These are phyloP conservation scores for Platanus orientalis DNA, from an alignment of 164 flowering plant genomes.

Conservation along the genomic window DNA sequence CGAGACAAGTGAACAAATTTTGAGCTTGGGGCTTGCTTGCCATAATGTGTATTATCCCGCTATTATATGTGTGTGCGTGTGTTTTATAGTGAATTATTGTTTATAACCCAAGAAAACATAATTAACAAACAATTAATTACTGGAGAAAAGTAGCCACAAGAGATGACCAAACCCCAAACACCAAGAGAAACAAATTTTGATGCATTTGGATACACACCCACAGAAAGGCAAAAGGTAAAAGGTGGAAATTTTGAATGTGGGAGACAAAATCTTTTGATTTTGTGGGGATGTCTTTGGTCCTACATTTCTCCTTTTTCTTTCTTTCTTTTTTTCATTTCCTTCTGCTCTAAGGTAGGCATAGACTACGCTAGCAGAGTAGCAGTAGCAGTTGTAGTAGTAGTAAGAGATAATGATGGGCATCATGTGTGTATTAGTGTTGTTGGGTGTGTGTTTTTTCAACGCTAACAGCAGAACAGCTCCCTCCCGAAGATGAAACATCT, in stretches of 20 bases:
- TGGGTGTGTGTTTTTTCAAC: not conserved
- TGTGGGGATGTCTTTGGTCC: conserved; percentile 11
- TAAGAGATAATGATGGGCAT: not conserved
- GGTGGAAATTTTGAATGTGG: not conserved
- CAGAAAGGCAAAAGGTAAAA: conserved; percentile 9
- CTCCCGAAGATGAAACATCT: not conserved
- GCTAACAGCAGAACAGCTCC: not conserved
- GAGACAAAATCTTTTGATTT: conserved; percentile 14
- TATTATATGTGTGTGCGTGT: too few species aligned
- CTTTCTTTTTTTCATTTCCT: too few species aligned
- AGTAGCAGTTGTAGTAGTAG: not conserved
- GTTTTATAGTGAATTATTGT: too few species aligned
- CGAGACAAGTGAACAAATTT: too few species aligned
- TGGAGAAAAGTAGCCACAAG: too few species aligned
- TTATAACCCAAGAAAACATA: too few species aligned
- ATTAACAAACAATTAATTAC: too few species aligned
- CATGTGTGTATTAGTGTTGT: not conserved
- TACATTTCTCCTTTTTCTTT: not conserved
- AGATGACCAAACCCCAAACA: not conserved
- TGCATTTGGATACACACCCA: conserved; percentile 1
- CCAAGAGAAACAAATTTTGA: not conserved
- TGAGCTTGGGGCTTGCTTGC: too few species aligned
- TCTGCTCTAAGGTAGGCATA: not conserved
- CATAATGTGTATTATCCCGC: too few species aligned
- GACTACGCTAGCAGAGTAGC: not conserved